Evolutionary conservation across 257 asterid genomes (phyloP).

Genomic region (Paulownia fortunei): DNA sequence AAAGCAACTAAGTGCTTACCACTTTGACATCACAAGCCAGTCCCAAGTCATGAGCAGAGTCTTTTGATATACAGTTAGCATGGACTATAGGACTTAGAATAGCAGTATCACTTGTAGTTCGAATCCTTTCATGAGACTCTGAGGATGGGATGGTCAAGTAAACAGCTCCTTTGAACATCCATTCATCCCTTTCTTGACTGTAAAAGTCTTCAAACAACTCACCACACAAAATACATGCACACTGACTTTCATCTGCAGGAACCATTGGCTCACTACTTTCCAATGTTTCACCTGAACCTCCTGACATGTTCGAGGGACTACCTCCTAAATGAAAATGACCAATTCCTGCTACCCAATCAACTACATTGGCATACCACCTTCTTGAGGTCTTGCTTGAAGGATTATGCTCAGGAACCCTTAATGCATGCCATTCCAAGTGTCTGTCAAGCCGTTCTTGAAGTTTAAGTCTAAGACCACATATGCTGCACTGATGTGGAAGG

Average conservation of each 20-base stretch:
- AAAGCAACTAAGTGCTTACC: constrained; percentile 48
- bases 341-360: constrained; percentile 59
- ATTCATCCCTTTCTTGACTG: constrained; percentile 56
- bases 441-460: constrained; percentile 62
- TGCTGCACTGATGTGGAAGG: constrained; percentile 63
- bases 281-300: constrained; percentile 39
- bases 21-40: constrained; percentile 46
- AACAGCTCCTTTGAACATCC: constrained; percentile 91
- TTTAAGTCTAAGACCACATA: constrained; percentile 70
- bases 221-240: constrained; percentile 83
- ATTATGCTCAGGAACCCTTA: constrained; percentile 43
- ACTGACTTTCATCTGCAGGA: constrained; percentile 87
- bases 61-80: constrained; percentile 64
- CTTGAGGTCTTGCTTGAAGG: constrained; percentile 51
- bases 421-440: constrained; percentile 86
- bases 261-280: constrained; percentile 61
- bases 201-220: constrained; percentile 83
- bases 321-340: constrained; percentile 33
- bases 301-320: constrained; percentile 41
- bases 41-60: constrained; percentile 47
- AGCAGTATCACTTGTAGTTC: constrained; percentile 34
- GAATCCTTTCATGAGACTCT: constrained; percentile 31
- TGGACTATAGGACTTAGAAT: constrained; percentile 65
- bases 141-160: constrained; percentile 48
- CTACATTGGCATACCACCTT: constrained; percentile 66